Evolutionary conservation across 1,284 basidiomycete genomes (phyloP).

Genomic region (Takashimella tepidaria): DNA sequence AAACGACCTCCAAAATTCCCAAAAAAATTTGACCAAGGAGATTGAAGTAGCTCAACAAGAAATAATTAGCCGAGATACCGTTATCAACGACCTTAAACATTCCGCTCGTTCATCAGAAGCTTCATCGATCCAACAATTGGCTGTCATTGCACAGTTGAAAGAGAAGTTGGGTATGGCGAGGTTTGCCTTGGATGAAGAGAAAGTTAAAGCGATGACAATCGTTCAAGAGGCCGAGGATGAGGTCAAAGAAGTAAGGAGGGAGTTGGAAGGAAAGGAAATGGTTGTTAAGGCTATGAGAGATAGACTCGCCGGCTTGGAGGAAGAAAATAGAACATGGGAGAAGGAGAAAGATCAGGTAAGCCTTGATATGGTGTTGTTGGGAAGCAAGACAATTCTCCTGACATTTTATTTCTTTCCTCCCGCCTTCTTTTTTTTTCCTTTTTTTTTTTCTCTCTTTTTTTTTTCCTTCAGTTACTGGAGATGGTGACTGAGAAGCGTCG

Average conservation of each 20-base stretch:
- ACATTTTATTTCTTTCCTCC: too few species aligned
- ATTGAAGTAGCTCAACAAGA: too few species aligned
- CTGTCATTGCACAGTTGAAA: not conserved
- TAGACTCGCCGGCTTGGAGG: not conserved
- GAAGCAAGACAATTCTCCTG: too few species aligned
- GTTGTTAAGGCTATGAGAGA: not conserved
- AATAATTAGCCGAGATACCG: too few species aligned
- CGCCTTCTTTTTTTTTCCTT: too few species aligned
- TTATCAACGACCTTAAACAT: not conserved
- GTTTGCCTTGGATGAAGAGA: not conserved
- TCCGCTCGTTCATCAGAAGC: not conserved
- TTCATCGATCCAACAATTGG: not conserved
- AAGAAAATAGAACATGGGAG: conserved; percentile 14
- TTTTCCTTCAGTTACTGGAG: too few species aligned
- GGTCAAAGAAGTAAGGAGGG: not conserved
- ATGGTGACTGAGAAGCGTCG: not conserved
- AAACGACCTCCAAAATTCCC: too few species aligned
- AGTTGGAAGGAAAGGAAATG: not conserved
- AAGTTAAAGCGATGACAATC: not conserved
- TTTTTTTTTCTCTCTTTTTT: too few species aligned
- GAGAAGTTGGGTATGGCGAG: not conserved
- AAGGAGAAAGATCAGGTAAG: conserved; percentile 19
- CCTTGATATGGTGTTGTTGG: too few species aligned
- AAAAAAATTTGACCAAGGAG: too few species aligned
- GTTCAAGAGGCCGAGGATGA: not conserved